Percentiles rank a stretch among this genome's conserved stretches.
phyloP scores from a whole-genome alignment of 106 monocot species.

The Platanthera guangdongensis region DNA sequence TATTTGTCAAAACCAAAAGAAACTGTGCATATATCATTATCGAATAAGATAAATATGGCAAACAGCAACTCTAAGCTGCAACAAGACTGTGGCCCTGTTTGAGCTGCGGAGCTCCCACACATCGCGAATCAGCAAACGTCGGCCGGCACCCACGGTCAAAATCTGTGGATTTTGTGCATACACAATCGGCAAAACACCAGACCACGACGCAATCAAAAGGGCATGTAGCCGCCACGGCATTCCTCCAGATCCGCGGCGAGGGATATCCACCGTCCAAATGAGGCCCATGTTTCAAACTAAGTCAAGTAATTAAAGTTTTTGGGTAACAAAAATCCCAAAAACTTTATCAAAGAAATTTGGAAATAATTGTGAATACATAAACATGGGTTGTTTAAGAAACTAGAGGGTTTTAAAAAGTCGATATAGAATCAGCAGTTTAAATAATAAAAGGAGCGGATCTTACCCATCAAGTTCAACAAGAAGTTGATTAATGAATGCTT shows the following conservation, averaged over 20 bases:
- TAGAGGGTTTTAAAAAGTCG: neutral
- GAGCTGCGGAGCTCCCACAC: too few species aligned
- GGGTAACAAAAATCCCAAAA: neutral
- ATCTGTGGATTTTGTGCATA: too few species aligned
- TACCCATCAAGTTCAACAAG: constrained; percentile 96
- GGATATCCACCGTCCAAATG: too few species aligned
- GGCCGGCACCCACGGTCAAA: too few species aligned
- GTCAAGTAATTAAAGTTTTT: neutral
- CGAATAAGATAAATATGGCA: neutral
- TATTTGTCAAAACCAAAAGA: neutral
- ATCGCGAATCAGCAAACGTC: too few species aligned
- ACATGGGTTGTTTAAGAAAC: neutral
- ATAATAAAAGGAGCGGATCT: neutral
- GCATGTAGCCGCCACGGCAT: too few species aligned
- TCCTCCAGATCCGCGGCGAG: too few species aligned
- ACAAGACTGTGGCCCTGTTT: neutral
- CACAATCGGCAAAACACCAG: too few species aligned
- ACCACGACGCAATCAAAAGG: too few species aligned
- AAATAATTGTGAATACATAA: constrained; percentile 4
- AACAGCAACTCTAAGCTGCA: neutral
- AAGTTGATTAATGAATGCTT: constrained; percentile 90
- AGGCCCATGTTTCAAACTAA: neutral
- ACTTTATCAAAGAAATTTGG: neutral
- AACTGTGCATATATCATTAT: neutral
- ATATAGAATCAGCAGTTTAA: neutral